Conservation (phyloP, 148 eudicot species). For the Persicaria tinctoria region DNA sequence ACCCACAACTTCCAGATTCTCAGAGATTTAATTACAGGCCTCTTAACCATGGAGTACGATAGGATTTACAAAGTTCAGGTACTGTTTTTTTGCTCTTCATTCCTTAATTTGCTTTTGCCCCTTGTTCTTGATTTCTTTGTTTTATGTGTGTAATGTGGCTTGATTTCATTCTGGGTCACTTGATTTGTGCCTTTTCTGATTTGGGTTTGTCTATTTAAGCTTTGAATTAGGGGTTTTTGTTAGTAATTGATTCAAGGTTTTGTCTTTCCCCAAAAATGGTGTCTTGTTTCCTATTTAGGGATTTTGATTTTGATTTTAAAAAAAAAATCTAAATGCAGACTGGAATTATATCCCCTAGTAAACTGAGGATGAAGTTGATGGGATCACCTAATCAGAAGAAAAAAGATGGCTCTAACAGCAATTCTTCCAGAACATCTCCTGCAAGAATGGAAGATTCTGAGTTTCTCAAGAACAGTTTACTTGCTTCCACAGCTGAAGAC, state of each 20-base stretch:
- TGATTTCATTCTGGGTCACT: neutral
- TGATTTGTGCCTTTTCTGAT: slow-evolving; percentile 7
- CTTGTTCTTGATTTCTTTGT: neutral
- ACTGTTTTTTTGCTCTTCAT: slow-evolving; percentile 1
- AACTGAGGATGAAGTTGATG: slow-evolving; percentile 82
- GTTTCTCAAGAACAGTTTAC: slow-evolving; percentile 55
- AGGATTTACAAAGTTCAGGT: slow-evolving; percentile 84
- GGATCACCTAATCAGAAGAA: slow-evolving; percentile 57
- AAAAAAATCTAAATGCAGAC: slow-evolving; percentile 24
- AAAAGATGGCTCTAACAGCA: slow-evolving; percentile 59
- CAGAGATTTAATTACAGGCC: no score
- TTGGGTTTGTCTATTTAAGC: slow-evolving; percentile 17
- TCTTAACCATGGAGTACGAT: slow-evolving; percentile 68
- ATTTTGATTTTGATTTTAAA: neutral
- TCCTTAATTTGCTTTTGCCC: neutral
- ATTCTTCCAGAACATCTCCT: slow-evolving; percentile 88
- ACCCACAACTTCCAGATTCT: no score
- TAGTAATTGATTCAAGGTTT: neutral
- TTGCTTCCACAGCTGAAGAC: slow-evolving; percentile 42
- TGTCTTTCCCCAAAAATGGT: neutral
- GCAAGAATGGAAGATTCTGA: slow-evolving; percentile 54
- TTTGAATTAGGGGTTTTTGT: neutral
- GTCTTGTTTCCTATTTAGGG: neutral
- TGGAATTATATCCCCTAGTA: slow-evolving; percentile 85
- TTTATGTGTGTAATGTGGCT: neutral